A percentile compares a stretch with the other conserved stretches of the same genome.
phyloP scores from a whole-genome alignment of 108 stramenopile species.

The Cyclotella sp. region DNA sequence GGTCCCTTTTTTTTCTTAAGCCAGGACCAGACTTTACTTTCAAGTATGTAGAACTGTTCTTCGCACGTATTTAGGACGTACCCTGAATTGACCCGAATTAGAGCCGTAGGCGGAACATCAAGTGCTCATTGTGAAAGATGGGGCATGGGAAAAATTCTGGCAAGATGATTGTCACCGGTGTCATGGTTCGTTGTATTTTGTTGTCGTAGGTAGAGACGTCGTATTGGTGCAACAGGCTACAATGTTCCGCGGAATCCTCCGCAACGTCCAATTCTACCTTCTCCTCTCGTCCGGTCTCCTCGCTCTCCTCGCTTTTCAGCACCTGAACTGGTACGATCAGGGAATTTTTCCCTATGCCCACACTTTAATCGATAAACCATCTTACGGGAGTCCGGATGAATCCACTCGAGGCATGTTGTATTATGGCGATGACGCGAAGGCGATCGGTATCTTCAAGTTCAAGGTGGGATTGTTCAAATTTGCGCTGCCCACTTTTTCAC shows the following conservation, averaged over 20 bases:
- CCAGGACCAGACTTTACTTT: no score
- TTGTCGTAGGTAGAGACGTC: no score
- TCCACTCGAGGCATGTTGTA: conserved; percentile 1
- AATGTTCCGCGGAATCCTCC: conserved; percentile 32
- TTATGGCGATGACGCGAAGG: conserved; percentile 27
- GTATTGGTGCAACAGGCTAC: not conserved
- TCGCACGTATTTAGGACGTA: no score
- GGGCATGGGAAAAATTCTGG: no score
- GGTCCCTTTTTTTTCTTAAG: no score
- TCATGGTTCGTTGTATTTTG: no score
- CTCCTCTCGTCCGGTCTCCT: conserved; percentile 29
- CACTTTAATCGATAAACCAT: not conserved
- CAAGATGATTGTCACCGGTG: no score
- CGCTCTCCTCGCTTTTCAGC: conserved; percentile 30
- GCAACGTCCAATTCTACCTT: conserved; percentile 45
- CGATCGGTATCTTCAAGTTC: conserved; percentile 35
- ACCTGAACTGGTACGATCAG: conserved; percentile 26
- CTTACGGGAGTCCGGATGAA: conserved; percentile 9
- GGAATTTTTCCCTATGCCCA: not conserved
- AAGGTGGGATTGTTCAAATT: conserved; percentile 37
- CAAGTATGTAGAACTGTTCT: no score
- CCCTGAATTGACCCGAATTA: no score
- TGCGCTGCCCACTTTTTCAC: conserved; percentile 28
- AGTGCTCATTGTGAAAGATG: no score
- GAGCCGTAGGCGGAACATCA: no score